phyloP scores from a whole-genome alignment of 2,329 filamentous ascomycete species.

The Xylariaceae sp. region DNA sequence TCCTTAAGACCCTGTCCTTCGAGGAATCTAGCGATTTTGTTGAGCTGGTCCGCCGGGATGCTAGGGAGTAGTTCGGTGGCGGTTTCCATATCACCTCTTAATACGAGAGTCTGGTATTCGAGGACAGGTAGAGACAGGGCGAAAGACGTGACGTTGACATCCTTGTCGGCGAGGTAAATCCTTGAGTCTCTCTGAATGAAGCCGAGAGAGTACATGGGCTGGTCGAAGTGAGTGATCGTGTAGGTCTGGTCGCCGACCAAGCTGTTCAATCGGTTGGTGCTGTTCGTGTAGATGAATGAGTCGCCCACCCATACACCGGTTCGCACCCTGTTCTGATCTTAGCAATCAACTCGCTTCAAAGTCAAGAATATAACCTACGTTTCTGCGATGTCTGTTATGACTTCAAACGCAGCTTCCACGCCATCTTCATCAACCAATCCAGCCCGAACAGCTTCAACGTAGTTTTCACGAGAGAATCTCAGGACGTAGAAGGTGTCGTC shows the following conservation, averaged over 20 bases:
- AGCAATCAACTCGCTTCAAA: constrained; percentile 6
- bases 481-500: constrained; percentile 95
- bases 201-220: constrained; percentile 88
- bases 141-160: constrained; percentile 87
- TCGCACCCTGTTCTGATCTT: constrained; percentile 57
- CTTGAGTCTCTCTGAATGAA: constrained; percentile 94
- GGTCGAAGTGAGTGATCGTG: constrained; percentile 94
- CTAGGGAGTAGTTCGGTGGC: constrained; percentile 78
- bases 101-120: constrained; percentile 93
- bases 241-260: constrained; percentile 97
- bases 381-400: constrained; percentile 93
- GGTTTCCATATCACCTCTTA: constrained; percentile 88
- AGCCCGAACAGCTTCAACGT: constrained; percentile 73
- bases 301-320: constrained; percentile 98
- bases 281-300: constrained; percentile 98
- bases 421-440: constrained; percentile 84
- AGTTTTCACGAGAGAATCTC: constrained; percentile 84
- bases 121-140: constrained; percentile 85
- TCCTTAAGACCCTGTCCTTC: constrained; percentile 98
- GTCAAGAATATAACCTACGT: constrained; percentile 45
- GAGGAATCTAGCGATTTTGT: constrained; percentile 95
- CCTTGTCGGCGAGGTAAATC: constrained; percentile 93
- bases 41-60: constrained; percentile 88
- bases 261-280: constrained; percentile 93
- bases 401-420: constrained; percentile 91